phyloP scores from a whole-genome alignment of 192 early-diverging fungal genomes.

The Paraglomus brasilianum region DNA sequence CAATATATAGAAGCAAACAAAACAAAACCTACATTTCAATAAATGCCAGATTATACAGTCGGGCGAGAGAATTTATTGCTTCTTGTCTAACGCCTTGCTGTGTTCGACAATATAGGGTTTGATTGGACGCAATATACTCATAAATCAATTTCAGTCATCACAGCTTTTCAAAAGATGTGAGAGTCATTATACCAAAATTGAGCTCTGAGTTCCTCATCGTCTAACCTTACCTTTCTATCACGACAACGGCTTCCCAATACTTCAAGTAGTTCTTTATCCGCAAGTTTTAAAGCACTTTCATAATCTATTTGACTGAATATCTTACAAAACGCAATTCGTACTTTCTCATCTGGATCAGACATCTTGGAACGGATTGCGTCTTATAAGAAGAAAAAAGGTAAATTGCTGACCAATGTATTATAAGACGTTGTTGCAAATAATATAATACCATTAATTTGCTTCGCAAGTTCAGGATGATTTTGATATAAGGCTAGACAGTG shows the following conservation, averaged over 20 bases:
- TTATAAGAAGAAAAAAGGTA: constrained; percentile 28
- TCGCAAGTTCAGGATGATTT: constrained; percentile 66
- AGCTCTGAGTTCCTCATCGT: too few species aligned
- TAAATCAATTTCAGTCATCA: too few species aligned
- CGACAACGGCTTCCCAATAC: constrained; percentile 78
- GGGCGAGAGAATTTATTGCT: constrained; percentile 70
- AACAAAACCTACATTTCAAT: constrained; percentile 58
- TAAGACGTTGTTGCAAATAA: neutral
- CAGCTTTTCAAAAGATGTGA: too few species aligned
- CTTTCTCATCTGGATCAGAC: constrained; percentile 90
- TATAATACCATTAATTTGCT: constrained; percentile 67
- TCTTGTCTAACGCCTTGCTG: constrained; percentile 64
- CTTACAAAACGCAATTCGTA: constrained; percentile 72
- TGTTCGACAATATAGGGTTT: too few species aligned
- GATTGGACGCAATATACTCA: too few species aligned
- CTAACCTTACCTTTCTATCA: constrained; percentile 73
- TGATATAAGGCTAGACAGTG: constrained; percentile 60
- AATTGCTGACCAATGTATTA: neutral
- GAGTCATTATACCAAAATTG: too few species aligned
- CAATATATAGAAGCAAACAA: neutral
- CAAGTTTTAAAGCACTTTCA: constrained; percentile 51
- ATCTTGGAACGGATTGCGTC: constrained; percentile 66
- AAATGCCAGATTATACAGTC: constrained; percentile 73
- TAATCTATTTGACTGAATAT: constrained; percentile 68
- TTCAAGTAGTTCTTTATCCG: constrained; percentile 57